Evolutionary conservation across 1,139 yeast species (phyloP), one percentile per base, ranked within the genome.

Genomic region (Debaryomyces sp.): DNA sequence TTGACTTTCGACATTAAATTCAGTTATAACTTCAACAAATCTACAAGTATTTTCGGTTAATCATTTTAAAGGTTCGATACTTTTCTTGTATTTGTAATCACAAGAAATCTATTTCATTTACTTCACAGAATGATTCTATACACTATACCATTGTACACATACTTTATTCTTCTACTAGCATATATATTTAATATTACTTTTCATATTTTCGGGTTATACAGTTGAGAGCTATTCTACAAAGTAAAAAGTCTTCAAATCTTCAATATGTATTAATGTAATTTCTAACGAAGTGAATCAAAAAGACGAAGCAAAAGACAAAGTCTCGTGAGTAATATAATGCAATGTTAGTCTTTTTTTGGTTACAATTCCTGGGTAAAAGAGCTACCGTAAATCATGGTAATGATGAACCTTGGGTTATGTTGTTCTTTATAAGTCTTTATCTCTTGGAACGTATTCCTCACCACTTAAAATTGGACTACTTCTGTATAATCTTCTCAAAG

Each of bases 361-460:
- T 26, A 43, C 36, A 34, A 13, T 45, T 32, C 23, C 24, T 24
- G 13, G 35, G 35, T 17, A 32, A 30, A 30, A 8, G 35, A 21
- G 12, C 18, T 38, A 27, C 30, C 34, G 30, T n/a, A n/a, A n/a
- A n/a, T n/a, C 29, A 37, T 35, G 38, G 39, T 40, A 44, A 35
- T 40, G 40, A 15, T 38, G 30, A 38, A n/a, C 2, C 6, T 39
- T 39, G 49, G 45, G 32, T 38, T 36, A 29, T 44, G 22, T 33
- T 18, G 32, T 17, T 24, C 36, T 29, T 61, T 64, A 73, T 65
- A 75, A 73, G 57, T 75, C 78, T 61, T 75, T 75, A 50, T 67
- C 68, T 66, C 80, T 74, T 54, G 80, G 80, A 49, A 67, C 68
- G 56, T 75, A 76, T 36, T 72, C 75, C 48, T 67, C 71, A 22